A percentile compares a stretch with the other conserved stretches of the same genome.
These are phyloP conservation scores for Diaporthe velutina DNA, from an alignment of 2,329 filamentous ascomycete species.

Conservation along the genomic window DNA sequence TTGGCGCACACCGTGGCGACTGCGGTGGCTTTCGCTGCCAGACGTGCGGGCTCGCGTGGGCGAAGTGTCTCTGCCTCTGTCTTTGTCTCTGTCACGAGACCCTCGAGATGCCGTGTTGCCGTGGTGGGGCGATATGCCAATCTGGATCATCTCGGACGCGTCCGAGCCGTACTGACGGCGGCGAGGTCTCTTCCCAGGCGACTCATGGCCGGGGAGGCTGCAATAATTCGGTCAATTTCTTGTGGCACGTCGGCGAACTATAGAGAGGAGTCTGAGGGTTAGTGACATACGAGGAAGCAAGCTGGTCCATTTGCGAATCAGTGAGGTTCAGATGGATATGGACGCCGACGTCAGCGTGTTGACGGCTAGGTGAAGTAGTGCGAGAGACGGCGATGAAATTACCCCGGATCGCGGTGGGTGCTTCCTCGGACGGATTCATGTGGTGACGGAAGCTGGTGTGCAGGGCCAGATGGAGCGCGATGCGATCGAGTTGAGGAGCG, in stretches of 20 bases:
- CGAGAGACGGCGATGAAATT: conserved; percentile 55
- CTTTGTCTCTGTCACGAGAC: background rate
- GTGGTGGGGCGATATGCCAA: conserved; percentile 21
- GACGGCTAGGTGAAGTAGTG: conserved; percentile 52
- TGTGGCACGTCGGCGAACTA: background rate
- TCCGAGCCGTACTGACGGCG: conserved; percentile 8
- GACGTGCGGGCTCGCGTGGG: conserved; percentile 14
- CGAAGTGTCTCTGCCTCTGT: background rate
- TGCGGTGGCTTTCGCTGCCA: conserved; percentile 2
- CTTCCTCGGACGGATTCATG: conserved; percentile 38
- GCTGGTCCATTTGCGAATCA: conserved; percentile 61
- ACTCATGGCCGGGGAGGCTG: conserved; percentile 36
- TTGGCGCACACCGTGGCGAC: background rate
- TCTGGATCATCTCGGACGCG: conserved; percentile 29
- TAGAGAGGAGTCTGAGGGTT: background rate
- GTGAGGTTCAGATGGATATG: conserved; percentile 63
- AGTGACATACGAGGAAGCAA: conserved; percentile 58
- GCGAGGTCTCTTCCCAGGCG: conserved; percentile 29
- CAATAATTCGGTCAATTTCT: conserved; percentile 35
- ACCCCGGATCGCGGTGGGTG: conserved; percentile 50
- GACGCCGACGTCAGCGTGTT: conserved; percentile 53
- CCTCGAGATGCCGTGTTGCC: background rate
- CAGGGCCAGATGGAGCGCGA: background rate
- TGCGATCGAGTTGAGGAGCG: background rate
- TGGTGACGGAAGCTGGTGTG: background rate